Evolutionary conservation across 352 stramenopile genomes (phyloP).

Genomic region (Globisporangium camurandrum): DNA sequence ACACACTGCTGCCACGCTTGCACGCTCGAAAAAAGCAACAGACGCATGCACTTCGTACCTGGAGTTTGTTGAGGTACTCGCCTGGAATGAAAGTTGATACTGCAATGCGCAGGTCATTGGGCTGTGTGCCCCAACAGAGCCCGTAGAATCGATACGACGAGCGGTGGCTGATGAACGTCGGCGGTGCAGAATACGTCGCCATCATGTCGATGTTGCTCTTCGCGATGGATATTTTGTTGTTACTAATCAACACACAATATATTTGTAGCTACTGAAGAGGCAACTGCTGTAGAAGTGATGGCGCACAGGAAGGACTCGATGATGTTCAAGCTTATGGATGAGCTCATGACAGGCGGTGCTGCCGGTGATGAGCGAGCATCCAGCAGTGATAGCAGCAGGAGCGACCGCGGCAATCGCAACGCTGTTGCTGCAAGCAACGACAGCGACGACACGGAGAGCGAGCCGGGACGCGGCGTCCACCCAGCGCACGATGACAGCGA

Average conservation of each 20-base stretch:
- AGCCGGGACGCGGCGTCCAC: conserved; percentile 1
- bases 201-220: background rate
- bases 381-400: background rate
- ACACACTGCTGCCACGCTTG: background rate
- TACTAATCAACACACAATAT: too few species aligned
- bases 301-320: background rate
- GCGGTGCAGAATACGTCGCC: conserved; percentile 7
- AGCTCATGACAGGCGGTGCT: background rate
- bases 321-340: conserved; percentile 6
- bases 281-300: background rate
- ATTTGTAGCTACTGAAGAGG: too few species aligned
- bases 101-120: conserved; percentile 54
- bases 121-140: conserved; percentile 63
- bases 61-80: conserved; percentile 86
- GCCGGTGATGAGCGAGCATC: background rate
- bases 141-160: conserved; percentile 64
- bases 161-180: conserved; percentile 63
- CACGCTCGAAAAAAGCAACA: too few species aligned
- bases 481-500: conserved; percentile 10
- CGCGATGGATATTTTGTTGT: background rate
- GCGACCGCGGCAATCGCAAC: too few species aligned
- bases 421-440: background rate
- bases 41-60: conserved; percentile 42
- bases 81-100: conserved; percentile 74
- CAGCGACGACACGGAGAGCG: conserved; percentile 21